Conservation (phyloP, 2,329 filamentous ascomycete genomes). For the Aspergillus vadensis region DNA sequence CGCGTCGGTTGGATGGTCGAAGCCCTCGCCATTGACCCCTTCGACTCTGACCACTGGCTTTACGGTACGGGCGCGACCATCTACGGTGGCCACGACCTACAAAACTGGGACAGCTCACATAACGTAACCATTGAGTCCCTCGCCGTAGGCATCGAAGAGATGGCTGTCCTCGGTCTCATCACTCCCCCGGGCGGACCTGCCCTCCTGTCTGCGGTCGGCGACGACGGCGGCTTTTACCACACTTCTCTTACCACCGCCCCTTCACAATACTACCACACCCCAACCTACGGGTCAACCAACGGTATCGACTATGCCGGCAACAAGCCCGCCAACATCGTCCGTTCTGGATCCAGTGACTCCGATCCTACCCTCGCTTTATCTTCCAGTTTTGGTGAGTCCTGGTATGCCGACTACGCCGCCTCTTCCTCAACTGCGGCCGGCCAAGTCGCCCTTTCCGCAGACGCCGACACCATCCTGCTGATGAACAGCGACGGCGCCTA, state of each 20-base stretch:
- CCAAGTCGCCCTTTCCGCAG: constrained; percentile 54
- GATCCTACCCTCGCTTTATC: constrained; percentile 52
- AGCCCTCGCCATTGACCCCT: constrained; percentile 58
- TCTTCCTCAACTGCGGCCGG: constrained; percentile 50
- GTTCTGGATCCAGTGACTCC: constrained; percentile 49
- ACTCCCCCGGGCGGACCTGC: constrained; percentile 55
- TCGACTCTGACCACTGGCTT: constrained; percentile 62
- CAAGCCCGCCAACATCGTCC: constrained; percentile 50
- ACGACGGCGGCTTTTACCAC: constrained; percentile 54
- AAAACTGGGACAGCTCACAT: constrained; percentile 55
- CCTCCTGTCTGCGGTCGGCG: constrained; percentile 55
- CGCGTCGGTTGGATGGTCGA: constrained; percentile 64
- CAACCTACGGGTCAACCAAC: constrained; percentile 50
- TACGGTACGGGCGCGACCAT: constrained; percentile 63
- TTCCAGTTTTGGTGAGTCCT: constrained; percentile 53
- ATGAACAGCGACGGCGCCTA: constrained; percentile 25
- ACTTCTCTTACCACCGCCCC: constrained; percentile 47
- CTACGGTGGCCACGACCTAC: constrained; percentile 58
- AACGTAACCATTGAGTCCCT: constrained; percentile 55
- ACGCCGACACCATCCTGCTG: constrained; percentile 48
- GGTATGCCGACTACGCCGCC: constrained; percentile 53
- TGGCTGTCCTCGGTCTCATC: constrained; percentile 52
- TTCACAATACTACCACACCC: constrained; percentile 49
- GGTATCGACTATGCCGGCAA: constrained; percentile 49
- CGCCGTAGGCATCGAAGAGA: constrained; percentile 59